phyloP scores from a whole-genome alignment of 2,329 filamentous ascomycete genomes.

The Dactylellina leptospora region DNA sequence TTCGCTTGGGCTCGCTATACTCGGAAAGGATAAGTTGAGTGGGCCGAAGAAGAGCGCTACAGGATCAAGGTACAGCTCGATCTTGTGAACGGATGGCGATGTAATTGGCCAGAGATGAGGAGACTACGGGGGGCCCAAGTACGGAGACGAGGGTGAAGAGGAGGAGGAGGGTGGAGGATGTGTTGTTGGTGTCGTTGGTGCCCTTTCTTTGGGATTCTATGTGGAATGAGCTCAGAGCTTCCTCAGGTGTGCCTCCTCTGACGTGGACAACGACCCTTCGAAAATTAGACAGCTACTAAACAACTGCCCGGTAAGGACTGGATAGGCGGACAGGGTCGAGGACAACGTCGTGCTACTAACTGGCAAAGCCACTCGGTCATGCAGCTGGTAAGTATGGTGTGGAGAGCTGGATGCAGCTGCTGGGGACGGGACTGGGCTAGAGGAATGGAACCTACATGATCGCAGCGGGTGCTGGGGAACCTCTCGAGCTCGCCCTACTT shows the following conservation, averaged over 20 bases:
- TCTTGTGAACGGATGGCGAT: constrained; percentile 18
- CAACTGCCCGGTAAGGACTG: constrained; percentile 31
- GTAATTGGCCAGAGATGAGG: no score
- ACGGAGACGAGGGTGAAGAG: constrained; percentile 33
- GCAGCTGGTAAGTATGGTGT: constrained; percentile 26
- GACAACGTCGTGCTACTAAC: constrained; percentile 10
- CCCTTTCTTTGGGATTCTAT: constrained; percentile 29
- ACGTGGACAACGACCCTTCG: no score
- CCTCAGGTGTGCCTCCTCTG: constrained; percentile 36
- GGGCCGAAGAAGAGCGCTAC: constrained; percentile 24
- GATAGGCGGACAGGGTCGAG: background rate
- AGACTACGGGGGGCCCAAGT: constrained; percentile 21
- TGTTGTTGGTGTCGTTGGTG: constrained; percentile 34
- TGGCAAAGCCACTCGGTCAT: constrained; percentile 43
- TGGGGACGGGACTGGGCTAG: constrained; percentile 25
- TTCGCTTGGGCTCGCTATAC: constrained; percentile 47
- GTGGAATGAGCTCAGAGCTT: constrained; percentile 21
- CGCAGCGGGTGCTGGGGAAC: constrained; percentile 42
- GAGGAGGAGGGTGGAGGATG: constrained; percentile 15
- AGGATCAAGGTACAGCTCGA: constrained; percentile 42
- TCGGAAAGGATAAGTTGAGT: constrained; percentile 45
- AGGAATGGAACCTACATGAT: constrained; percentile 28
- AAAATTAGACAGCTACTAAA: no score
- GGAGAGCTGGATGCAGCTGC: constrained; percentile 30
- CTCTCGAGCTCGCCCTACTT: constrained; percentile 49